Percentiles rank a stretch among this genome's conserved stretches.
Conservation (phyloP, 2,329 filamentous ascomycete species). For the Lecanicillium sp. region DNA sequence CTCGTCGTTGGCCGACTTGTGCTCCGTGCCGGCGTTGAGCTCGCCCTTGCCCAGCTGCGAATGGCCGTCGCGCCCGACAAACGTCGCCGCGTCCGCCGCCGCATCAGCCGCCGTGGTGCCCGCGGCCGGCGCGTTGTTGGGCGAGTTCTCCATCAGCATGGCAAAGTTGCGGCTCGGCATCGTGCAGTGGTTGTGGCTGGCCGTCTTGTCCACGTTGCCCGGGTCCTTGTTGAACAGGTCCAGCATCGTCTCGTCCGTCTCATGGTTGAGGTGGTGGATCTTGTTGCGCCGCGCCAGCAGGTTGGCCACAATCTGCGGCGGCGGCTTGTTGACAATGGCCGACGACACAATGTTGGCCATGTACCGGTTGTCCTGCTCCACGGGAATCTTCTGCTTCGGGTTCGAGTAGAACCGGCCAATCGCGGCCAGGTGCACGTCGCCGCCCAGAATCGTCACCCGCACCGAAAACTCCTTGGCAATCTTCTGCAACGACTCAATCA, state of each 20-base stretch:
- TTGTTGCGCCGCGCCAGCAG: slow-evolving; percentile 86
- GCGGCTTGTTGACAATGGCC: slow-evolving; percentile 92
- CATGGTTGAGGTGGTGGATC: slow-evolving; percentile 57
- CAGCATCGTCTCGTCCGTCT: slow-evolving; percentile 90
- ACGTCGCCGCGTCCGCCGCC: slow-evolving; percentile 16
- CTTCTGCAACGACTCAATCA: slow-evolving; percentile 75
- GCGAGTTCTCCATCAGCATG: slow-evolving; percentile 81
- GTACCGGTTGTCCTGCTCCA: slow-evolving; percentile 81
- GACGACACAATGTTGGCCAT: slow-evolving; percentile 94
- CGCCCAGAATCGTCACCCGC: slow-evolving; percentile 84
- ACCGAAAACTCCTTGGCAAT: slow-evolving; percentile 81
- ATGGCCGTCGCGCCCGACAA: slow-evolving; percentile 55
- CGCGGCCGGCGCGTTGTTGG: slow-evolving; percentile 32
- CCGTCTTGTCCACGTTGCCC: slow-evolving; percentile 66
- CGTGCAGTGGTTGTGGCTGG: slow-evolving; percentile 71
- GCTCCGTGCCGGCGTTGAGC: slow-evolving; percentile 65
- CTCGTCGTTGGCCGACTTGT: slow-evolving; percentile 59
- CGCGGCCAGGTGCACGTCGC: slow-evolving; percentile 88
- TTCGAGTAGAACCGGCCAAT: slow-evolving; percentile 94
- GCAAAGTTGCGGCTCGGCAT: slow-evolving; percentile 94
- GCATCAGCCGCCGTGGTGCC: slow-evolving; percentile 16
- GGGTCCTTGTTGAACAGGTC: slow-evolving; percentile 89
- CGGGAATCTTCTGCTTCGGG: slow-evolving; percentile 66
- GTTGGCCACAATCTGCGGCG: slow-evolving; percentile 80
- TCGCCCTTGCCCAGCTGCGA: slow-evolving; percentile 69